These are phyloP conservation scores for Didymella sp. DNA, from an alignment of 2,329 filamentous ascomycete species.

Conservation along the genomic window DNA sequence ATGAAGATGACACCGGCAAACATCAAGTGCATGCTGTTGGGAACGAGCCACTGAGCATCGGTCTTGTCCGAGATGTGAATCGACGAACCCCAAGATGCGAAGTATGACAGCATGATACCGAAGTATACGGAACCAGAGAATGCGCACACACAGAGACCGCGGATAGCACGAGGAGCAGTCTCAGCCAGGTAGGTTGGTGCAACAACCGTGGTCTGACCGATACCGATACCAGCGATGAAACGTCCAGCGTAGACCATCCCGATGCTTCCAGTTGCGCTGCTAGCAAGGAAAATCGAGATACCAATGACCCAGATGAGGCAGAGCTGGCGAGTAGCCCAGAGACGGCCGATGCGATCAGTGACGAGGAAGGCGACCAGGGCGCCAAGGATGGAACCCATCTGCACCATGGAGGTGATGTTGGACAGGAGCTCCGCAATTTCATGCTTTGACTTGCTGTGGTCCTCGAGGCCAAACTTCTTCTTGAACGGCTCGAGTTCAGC, in stretches of 20 bases:
- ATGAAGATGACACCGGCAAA: slow-evolving; percentile 75
- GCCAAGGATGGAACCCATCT: slow-evolving; percentile 76
- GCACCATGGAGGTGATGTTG: slow-evolving; percentile 83
- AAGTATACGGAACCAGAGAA: slow-evolving; percentile 74
- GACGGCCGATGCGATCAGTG: slow-evolving; percentile 54
- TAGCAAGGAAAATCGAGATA: slow-evolving; percentile 52
- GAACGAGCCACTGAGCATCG: slow-evolving; percentile 64
- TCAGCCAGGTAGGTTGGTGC: slow-evolving; percentile 77
- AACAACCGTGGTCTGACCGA: slow-evolving; percentile 71
- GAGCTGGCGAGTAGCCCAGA: slow-evolving; percentile 54
- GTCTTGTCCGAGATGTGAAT: slow-evolving; percentile 58
- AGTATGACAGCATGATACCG: slow-evolving; percentile 81
- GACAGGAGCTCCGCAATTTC: slow-evolving; percentile 50
- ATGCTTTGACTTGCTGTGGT: slow-evolving; percentile 36
- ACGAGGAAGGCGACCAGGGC: slow-evolving; percentile 67
- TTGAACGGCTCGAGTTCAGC: slow-evolving; percentile 51
- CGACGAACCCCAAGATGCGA: slow-evolving; percentile 66
- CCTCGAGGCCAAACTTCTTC: slow-evolving; percentile 48
- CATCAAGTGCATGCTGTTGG: slow-evolving; percentile 78
- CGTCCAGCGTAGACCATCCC: slow-evolving; percentile 68
- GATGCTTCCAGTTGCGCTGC: slow-evolving; percentile 46
- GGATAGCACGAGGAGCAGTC: slow-evolving; percentile 71
- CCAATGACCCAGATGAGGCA: slow-evolving; percentile 52
- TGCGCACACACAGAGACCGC: slow-evolving; percentile 75
- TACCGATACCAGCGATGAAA: slow-evolving; percentile 70